Base-by-base conservation (phyloP, 179 eudicot genomes). In the Sideroxylon spinosum region DNA sequence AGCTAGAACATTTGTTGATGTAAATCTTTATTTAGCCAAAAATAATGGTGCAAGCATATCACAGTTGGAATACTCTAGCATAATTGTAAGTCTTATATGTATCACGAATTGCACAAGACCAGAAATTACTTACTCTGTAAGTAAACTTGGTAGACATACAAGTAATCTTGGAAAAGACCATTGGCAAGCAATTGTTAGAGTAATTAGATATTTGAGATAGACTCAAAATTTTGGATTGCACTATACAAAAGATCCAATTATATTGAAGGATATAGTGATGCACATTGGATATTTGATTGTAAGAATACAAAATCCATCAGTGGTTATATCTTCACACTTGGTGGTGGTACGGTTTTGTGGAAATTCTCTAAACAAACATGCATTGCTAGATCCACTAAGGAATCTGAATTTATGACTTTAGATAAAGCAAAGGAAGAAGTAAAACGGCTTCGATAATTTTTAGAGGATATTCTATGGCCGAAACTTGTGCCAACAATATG, bases 271-370 rank as follows among this genome's bases (percentile, higher is more conserved):
- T 79, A 64, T 60, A 70, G 63, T 72, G 80, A 84, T 71, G 71
- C 80, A 3, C 81, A 81, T 49, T 81, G 86, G 80, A 71, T 82
- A 6, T 79, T 80, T n/a, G 62, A 68, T 29, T 75, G 26, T 22
- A 76, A 78, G 46, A 80, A 75, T 11, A 28, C 75, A 0, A 72
- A 56, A 17, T 78, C 76, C 4, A 81, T 82, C 9, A 78, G 80
- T 84, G 79, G 68, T 13, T 83, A 76, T 79, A 46, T 83, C 1
- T 79, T 59, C 22, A 59, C 22, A 59, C 63, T 59, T 59, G 63
- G 63, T 16, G 63, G 63, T 9, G 20, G 23, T 9, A 5, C 16
- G 2, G 63, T 59, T 2, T 59, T 5, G 0, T 59, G 63, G 22
- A 59, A 59, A 59, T 59, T 23, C 22, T 19, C 23, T 59, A 59